Evolutionary conservation across 2,329 filamentous ascomycete genomes (phyloP).

Genomic region (Coleophoma eucalyptorum): DNA sequence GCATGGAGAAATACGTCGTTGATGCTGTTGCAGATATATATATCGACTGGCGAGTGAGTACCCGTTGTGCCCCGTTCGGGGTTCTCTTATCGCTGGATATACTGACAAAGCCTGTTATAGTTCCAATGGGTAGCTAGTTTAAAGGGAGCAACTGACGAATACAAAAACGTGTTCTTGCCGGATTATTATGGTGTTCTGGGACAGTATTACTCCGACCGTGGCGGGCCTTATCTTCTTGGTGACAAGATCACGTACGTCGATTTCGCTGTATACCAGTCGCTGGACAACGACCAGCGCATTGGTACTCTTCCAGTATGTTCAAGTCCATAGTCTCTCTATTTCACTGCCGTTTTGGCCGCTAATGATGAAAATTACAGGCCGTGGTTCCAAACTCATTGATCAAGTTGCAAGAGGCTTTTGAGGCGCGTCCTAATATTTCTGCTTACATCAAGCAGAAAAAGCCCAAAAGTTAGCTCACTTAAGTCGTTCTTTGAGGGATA

Average conservation of each 20-base stretch:
- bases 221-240: conserved; percentile 33
- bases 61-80: not conserved
- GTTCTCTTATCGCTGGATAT: not conserved
- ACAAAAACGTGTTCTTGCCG: conserved; percentile 25
- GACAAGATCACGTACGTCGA: conserved; percentile 33
- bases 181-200: conserved; percentile 28
- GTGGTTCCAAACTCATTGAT: too few species aligned
- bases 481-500: too few species aligned
- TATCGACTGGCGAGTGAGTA: conserved; percentile 34
- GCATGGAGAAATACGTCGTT: conserved; percentile 31
- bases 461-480: too few species aligned
- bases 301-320: conserved; percentile 31
- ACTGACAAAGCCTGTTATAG: conserved; percentile 4
- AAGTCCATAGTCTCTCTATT: too few species aligned
- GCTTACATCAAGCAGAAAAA: too few species aligned
- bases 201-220: conserved; percentile 25
- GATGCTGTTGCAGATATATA: conserved; percentile 34
- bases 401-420: too few species aligned
- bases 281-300: conserved; percentile 32
- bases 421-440: too few species aligned
- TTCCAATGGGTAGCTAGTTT: conserved; percentile 25
- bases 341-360: too few species aligned
- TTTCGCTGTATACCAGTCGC: conserved; percentile 34
- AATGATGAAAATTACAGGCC: too few species aligned
- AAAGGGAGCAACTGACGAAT: conserved; percentile 20